A percentile compares a stretch with the other conserved stretches of the same genome.
These are phyloP conservation scores for Aspergillus nidulans DNA, from an alignment of 495 filamentous ascomycete species.

Conservation along the genomic window DNA sequence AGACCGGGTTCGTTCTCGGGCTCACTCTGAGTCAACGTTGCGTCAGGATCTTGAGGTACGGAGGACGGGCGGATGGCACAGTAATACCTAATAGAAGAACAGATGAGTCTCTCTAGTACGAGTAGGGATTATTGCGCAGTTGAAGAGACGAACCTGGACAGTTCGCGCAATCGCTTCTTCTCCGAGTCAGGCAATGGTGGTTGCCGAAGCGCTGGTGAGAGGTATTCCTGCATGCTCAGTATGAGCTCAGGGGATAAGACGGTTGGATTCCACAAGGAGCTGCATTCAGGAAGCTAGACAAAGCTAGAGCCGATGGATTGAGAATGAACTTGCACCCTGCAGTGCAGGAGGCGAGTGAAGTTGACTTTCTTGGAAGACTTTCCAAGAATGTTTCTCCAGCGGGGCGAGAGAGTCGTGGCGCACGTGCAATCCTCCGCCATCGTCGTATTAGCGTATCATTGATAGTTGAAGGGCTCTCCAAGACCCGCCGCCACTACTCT, in stretches of 20 bases:
- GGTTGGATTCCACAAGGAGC: background rate
- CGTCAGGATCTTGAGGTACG: background rate
- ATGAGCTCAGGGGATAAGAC: background rate
- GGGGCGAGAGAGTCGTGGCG: too few relatives aligned
- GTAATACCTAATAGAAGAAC: constrained; percentile 24
- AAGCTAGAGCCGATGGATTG: background rate
- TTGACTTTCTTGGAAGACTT: too few relatives aligned
- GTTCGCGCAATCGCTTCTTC: background rate
- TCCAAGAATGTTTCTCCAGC: background rate
- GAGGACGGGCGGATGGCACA: constrained; percentile 12
- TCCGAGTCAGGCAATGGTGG: background rate
- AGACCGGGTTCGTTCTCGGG: constrained; percentile 8
- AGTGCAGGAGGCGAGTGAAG: background rate
- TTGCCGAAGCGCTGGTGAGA: background rate
- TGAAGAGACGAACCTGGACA: background rate
- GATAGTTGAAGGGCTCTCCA: too few relatives aligned
- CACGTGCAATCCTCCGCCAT: too few relatives aligned
- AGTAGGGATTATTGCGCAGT: background rate
- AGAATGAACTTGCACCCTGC: background rate
- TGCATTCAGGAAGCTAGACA: background rate
- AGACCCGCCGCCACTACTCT: too few relatives aligned
- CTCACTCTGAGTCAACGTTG: background rate
- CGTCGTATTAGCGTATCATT: too few relatives aligned
- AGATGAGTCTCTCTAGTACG: background rate
- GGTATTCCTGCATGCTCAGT: background rate